Evolutionary conservation across 345 rosid genomes (phyloP).

Genomic region (Cardamine chenopodiifolia): DNA sequence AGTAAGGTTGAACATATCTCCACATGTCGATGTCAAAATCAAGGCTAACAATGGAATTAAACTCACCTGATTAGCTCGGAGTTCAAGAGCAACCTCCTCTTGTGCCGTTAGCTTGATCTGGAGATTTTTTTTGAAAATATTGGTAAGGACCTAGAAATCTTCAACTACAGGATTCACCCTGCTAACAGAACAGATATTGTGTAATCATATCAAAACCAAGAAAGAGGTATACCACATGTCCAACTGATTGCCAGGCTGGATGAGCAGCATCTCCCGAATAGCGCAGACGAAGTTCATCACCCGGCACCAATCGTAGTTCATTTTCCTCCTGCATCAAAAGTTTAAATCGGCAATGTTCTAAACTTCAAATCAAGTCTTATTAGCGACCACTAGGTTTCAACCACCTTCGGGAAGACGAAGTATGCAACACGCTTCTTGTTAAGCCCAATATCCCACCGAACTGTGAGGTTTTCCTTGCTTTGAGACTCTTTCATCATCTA

Average conservation of each 20-base stretch:
- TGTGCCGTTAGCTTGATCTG: conserved; percentile 97
- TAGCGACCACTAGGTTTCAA: conserved; percentile 4
- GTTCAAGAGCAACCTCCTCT: conserved; percentile 99
- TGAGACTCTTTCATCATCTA: conserved; percentile 99
- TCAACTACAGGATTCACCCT: conserved; percentile 2
- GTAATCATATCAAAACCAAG: conserved; percentile 17
- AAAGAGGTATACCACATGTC: conserved; percentile 82
- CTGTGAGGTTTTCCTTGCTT: conserved; percentile 94
- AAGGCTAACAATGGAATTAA: conserved; percentile 10
- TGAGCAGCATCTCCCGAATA: conserved; percentile 98
- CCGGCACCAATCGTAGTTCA: conserved; percentile 94
- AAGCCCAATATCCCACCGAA: conserved; percentile 98
- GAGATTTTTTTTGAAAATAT: conserved; percentile 27
- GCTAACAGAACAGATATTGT: neutral
- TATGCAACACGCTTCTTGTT: conserved; percentile 96
- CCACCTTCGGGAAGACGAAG: conserved; percentile 96
- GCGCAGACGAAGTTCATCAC: conserved; percentile 93
- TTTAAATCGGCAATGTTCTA: conserved; percentile 28
- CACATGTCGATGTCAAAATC: conserved; percentile 5
- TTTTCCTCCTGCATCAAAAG: conserved; percentile 80
- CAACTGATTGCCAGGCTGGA: conserved; percentile 99
- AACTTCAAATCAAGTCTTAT: conserved; percentile 17
- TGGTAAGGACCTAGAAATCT: conserved; percentile 10
- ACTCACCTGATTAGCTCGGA: conserved; percentile 94
- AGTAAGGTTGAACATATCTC: conserved; percentile 19